Evolutionary conservation across 2,329 filamentous ascomycete species (phyloP).

Genomic region (Rutstroemia sydowiana): DNA sequence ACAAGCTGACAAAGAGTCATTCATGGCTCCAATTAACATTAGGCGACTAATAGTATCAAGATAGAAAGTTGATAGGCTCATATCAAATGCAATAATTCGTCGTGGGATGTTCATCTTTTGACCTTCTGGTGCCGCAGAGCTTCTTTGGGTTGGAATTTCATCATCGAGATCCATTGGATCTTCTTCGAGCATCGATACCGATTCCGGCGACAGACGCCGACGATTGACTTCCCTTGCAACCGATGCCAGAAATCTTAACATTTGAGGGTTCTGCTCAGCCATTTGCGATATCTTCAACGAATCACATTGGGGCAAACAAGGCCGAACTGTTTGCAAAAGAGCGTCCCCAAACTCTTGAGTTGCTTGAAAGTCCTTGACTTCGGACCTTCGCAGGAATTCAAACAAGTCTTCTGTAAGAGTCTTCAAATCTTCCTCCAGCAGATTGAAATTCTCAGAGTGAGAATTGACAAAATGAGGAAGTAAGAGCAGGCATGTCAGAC

Average conservation of each 20-base stretch:
- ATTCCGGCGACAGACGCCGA: slow-evolving; percentile 4
- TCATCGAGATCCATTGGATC: slow-evolving; percentile 63
- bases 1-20: slow-evolving; percentile 12
- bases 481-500: slow-evolving; percentile 22
- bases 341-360: slow-evolving; percentile 17
- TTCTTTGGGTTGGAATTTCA: slow-evolving; percentile 54
- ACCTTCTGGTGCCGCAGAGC: slow-evolving; percentile 35
- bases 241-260: slow-evolving; percentile 21
- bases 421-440: slow-evolving; percentile 15
- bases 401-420: slow-evolving; percentile 19
- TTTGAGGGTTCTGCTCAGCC: slow-evolving; percentile 14
- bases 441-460: slow-evolving; percentile 13
- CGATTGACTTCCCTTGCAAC: slow-evolving; percentile 19
- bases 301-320: slow-evolving; percentile 23
- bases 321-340: slow-evolving; percentile 25
- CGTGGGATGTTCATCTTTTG: slow-evolving; percentile 35
- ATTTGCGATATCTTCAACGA: slow-evolving; percentile 16
- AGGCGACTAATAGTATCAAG: slow-evolving; percentile 19
- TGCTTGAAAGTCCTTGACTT: slow-evolving; percentile 12
- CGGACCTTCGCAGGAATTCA: slow-evolving; percentile 14
- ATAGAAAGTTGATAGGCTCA: slow-evolving; percentile 24
- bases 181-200: slow-evolving; percentile 26
- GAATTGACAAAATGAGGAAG: slow-evolving; percentile 20
- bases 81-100: slow-evolving; percentile 25
- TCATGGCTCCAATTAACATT: slow-evolving; percentile 20